Evolutionary conservation across 257 asterid genomes (phyloP).

Genomic region (Nicotiana otophora): DNA sequence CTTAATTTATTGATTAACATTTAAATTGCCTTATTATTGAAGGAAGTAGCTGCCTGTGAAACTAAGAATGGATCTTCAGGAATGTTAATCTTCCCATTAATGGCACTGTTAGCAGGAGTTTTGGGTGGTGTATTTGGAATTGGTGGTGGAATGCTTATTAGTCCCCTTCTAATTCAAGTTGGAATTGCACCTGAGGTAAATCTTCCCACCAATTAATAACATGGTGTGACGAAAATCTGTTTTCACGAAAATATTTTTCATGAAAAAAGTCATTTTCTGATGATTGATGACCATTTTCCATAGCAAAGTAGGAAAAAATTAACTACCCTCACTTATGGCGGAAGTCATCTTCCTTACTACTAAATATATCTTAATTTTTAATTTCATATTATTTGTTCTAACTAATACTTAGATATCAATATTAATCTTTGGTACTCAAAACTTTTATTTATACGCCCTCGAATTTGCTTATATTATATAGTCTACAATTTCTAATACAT

Average conservation of each 20-base stretch:
- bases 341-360: background rate
- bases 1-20: background rate
- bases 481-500: no score
- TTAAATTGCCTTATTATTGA: background rate
- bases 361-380: no score
- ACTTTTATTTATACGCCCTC: background rate
- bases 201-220: background rate
- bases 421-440: background rate
- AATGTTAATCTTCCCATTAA: slow-evolving; percentile 48
- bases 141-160: slow-evolving; percentile 94
- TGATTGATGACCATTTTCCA: no score
- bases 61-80: slow-evolving; percentile 9
- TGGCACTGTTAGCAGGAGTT: slow-evolving; percentile 77
- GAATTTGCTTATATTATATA: background rate
- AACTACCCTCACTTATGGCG: background rate
- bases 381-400: background rate
- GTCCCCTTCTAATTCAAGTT: slow-evolving; percentile 77
- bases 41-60: slow-evolving; percentile 38
- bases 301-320: background rate
- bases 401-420: background rate
- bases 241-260: no score
- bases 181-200: slow-evolving; percentile 80
- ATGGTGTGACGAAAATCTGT: background rate
- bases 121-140: slow-evolving; percentile 88
- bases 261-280: no score